These are phyloP conservation scores for Lipomyces anomalus DNA, from an alignment of 805 yeast genomes.

Conservation along the genomic window DNA sequence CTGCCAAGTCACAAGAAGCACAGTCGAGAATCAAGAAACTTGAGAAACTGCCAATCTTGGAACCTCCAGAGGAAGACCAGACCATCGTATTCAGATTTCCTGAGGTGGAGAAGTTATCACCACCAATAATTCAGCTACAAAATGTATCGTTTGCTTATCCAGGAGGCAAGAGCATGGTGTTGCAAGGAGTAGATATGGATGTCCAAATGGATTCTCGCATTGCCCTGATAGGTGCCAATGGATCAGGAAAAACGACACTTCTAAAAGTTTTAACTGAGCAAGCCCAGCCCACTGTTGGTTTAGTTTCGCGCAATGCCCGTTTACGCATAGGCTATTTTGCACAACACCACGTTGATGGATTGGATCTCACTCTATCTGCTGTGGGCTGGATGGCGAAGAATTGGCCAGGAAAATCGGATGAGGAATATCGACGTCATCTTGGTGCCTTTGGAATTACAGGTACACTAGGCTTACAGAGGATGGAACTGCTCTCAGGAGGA, in stretches of 20 bases:
- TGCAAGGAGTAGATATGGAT: slow-evolving; percentile 76
- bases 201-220: slow-evolving; percentile 92
- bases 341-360: slow-evolving; percentile 96
- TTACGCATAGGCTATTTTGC: slow-evolving; percentile 95
- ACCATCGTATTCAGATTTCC: slow-evolving; percentile 84
- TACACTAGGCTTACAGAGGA: slow-evolving; percentile 82
- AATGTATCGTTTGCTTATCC: slow-evolving; percentile 80
- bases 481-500: slow-evolving; percentile 85
- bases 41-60: slow-evolving; percentile 88
- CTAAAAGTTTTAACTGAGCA: slow-evolving; percentile 79
- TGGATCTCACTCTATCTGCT: slow-evolving; percentile 81
- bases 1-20: slow-evolving; percentile 96
- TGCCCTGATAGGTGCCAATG: slow-evolving; percentile 97
- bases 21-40: slow-evolving; percentile 95
- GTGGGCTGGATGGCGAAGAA: slow-evolving; percentile 89
- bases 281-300: slow-evolving; percentile 69
- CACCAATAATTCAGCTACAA: slow-evolving; percentile 86
- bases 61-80: slow-evolving; percentile 91
- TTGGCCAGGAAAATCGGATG: slow-evolving; percentile 91
- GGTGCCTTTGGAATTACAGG: slow-evolving; percentile 98
- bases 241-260: slow-evolving; percentile 97
- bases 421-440: slow-evolving; percentile 92
- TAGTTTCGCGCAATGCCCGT: slow-evolving; percentile 73
- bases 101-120: slow-evolving; percentile 86
- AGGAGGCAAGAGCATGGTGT: slow-evolving; percentile 52